Evolutionary conservation across 2,329 filamentous ascomycete species (phyloP).

Genomic region (Fusarium sublunatum): DNA sequence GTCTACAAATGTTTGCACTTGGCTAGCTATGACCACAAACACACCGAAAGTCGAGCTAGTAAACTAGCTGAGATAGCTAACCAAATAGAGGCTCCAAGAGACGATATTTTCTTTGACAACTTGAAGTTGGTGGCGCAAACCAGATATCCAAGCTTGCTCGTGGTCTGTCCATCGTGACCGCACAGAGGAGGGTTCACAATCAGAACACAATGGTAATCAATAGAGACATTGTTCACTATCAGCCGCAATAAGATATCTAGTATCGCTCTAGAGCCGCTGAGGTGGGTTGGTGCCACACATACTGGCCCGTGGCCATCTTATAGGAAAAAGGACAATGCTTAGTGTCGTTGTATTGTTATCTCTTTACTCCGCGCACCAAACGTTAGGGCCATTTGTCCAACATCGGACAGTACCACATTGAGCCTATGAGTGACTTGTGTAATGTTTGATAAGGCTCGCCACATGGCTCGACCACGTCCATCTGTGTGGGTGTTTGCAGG

Average conservation of each 20-base stretch:
- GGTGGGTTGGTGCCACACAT: neutral
- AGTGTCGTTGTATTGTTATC: conserved; percentile 25
- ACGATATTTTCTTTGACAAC: neutral
- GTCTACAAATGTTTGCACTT: neutral
- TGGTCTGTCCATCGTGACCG: neutral
- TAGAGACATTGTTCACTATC: conserved; percentile 1
- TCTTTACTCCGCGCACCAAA: neutral
- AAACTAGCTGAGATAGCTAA: neutral
- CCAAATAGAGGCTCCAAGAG: no score
- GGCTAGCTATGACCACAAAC: neutral
- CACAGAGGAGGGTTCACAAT: neutral
- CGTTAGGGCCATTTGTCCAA: neutral
- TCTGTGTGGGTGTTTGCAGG: neutral
- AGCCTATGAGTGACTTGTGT: neutral
- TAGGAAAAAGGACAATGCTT: conserved; percentile 18
- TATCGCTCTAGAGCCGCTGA: neutral
- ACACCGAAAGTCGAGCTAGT: neutral
- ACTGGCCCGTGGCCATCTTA: neutral
- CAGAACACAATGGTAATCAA: neutral
- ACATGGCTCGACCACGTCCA: neutral
- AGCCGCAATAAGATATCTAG: neutral
- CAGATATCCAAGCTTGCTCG: neutral
- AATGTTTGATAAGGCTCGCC: neutral
- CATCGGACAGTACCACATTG: neutral
- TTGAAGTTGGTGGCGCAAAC: neutral